These are phyloP conservation scores for Aspergillus latus DNA, from an alignment of 2,329 filamentous ascomycete species.

Conservation along the genomic window DNA sequence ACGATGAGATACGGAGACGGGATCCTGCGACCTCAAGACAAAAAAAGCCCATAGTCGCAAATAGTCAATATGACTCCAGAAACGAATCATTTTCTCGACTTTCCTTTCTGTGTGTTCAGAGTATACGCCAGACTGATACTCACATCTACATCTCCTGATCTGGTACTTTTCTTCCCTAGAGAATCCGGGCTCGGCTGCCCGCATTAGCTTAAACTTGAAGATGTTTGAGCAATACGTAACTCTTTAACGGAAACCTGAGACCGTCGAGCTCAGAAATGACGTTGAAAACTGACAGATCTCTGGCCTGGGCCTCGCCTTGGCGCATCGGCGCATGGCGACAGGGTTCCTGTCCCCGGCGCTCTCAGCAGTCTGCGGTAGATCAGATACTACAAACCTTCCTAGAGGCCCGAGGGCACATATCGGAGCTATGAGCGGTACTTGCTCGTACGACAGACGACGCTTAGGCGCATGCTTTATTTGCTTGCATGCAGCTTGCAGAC, in stretches of 20 bases:
- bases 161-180: background rate
- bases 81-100: background rate
- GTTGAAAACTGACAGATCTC: background rate
- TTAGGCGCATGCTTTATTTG: conserved; percentile 7
- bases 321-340: conserved; percentile 3
- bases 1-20: background rate
- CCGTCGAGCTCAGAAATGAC: background rate
- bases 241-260: background rate
- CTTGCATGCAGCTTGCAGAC: conserved; percentile 12
- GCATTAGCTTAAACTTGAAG: background rate
- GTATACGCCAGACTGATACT: background rate
- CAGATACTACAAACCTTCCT: background rate
- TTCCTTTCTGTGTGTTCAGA: background rate
- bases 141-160: background rate
- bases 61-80: background rate
- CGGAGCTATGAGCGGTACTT: background rate
- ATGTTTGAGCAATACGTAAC: background rate
- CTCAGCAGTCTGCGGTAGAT: background rate
- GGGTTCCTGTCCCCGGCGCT: background rate
- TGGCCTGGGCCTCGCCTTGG: background rate
- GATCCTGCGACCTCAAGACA: background rate
- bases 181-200: background rate
- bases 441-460: background rate
- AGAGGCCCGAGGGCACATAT: background rate
- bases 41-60: conserved; percentile 1